Evolutionary conservation across 2,329 filamentous ascomycete genomes (phyloP), one percentile per base, ranked within the genome.

Genomic region (Colletotrichum lini): DNA sequence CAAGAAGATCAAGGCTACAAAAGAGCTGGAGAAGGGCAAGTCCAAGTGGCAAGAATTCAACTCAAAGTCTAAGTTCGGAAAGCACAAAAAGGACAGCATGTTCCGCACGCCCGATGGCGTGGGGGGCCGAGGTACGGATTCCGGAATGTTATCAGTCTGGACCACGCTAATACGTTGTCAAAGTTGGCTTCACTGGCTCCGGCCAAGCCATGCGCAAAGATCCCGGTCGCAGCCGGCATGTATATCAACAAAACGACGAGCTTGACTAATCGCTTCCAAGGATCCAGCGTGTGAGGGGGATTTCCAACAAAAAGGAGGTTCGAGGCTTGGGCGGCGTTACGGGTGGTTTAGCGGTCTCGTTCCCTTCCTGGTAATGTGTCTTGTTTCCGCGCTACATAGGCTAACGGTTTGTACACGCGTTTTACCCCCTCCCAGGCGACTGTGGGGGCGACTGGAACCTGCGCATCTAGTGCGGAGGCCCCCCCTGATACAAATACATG

Each of bases 121-220:
- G 30, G 90, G 94, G 77, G 95, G 93, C 69, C 90, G 95, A 92
- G 95, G 95, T 97, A 84, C 75, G 88, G 56, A 15, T 7, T 10
- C 23, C 53, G 7, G 26, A 64, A 35, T 47, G 53, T n/a, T 38
- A 30, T 38, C 23, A 23, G 35, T 54, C 47, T 35, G 61, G 49
- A 42, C 64, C 45, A 38, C 60, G 65, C 69, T 72, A 12, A 74
- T 62, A 42, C 40, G 4, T 10, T 38, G 6, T 23, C 58, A 8
- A 75, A 98, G 96, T 99, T 78, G 96, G 96, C 44, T 98, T 99
- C 79, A 98, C 94, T 10, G 96, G 96, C 73, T 98, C 95, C 65
- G 96, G 96, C 71, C 94, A 98, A 82, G 89, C 93, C 75, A 98
- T 98, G 96, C 93, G 95, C 76, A 98, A 98, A 82, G 96, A 98